These are phyloP conservation scores for Termitomyces sp. DNA, from an alignment of 768 basidiomycete species.

Conservation along the genomic window DNA sequence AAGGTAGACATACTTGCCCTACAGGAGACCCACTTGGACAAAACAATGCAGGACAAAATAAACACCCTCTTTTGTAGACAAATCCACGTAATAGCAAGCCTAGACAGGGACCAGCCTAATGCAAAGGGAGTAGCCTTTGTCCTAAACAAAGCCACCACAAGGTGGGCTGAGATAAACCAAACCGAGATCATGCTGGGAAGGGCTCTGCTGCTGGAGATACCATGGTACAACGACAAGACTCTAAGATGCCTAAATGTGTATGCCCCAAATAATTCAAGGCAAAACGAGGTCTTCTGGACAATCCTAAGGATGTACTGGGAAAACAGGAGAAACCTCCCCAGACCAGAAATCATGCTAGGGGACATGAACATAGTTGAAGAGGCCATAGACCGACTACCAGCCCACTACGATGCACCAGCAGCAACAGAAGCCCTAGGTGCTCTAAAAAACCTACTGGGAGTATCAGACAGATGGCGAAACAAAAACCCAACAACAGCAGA, in stretches of 20 bases:
- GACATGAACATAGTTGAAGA: too few species aligned
- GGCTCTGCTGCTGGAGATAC: too few species aligned
- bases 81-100: constrained; percentile 18
- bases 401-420: too few species aligned
- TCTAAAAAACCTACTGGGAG: too few species aligned
- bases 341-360: constrained; percentile 29
- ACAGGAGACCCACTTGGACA: constrained; percentile 29
- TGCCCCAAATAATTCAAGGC: not conserved
- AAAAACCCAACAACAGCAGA: not conserved
- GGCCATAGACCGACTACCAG: too few species aligned
- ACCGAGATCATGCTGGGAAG: constrained; percentile 13
- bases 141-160: constrained; percentile 25
- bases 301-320: accelerated
- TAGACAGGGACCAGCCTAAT: constrained; percentile 4
- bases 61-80: constrained; percentile 1
- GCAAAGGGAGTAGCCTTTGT: too few species aligned
- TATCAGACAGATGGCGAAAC: constrained; percentile 2
- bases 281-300: not conserved
- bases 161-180: constrained; percentile 15
- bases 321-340: not conserved
- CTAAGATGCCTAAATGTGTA: too few species aligned
- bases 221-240: too few species aligned
- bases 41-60: not conserved
- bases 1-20: constrained; percentile 25
- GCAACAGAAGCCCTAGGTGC: too few species aligned